Evolutionary conservation across 768 basidiomycete species (phyloP).

Genomic region (Tulasnella sp.): DNA sequence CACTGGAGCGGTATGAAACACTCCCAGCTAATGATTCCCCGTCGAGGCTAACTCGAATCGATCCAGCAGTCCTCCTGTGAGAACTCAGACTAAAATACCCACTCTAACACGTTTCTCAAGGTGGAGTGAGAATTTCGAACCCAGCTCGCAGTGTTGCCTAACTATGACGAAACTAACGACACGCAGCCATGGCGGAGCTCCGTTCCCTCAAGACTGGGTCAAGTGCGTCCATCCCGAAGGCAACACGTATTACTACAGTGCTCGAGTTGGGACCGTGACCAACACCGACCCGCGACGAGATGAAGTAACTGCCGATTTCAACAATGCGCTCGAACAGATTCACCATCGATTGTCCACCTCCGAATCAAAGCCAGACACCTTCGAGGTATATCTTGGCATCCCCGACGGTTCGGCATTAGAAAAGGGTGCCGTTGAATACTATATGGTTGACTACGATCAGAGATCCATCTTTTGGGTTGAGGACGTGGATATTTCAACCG

Average conservation of each 20-base stretch:
- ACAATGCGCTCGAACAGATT: not conserved
- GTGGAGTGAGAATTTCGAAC: not conserved
- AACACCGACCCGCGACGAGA: not conserved
- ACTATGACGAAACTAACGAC: not conserved
- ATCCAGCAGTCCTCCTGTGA: not conserved
- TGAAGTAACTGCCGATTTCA: not conserved
- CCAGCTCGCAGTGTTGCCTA: not conserved
- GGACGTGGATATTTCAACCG: not conserved
- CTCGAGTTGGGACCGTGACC: not conserved
- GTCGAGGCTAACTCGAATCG: not conserved
- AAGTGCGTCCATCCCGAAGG: conserved; percentile 7
- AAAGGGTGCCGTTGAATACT: not conserved
- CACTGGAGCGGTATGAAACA: not conserved
- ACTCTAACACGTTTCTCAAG: not conserved
- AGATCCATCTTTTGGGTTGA: conserved; percentile 5
- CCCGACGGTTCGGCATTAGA: not conserved
- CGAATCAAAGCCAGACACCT: not conserved
- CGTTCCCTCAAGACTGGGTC: not conserved
- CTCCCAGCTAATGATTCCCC: not conserved
- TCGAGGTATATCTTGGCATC: not conserved
- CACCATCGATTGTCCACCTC: not conserved
- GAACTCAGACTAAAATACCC: not conserved
- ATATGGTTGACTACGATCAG: not conserved
- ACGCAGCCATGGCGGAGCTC: not conserved
- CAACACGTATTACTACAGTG: not conserved